A percentile compares a stretch with the other conserved stretches of the same genome.
Evolutionary conservation across 257 asterid species (phyloP).

Genomic region (Verbena officinalis): DNA sequence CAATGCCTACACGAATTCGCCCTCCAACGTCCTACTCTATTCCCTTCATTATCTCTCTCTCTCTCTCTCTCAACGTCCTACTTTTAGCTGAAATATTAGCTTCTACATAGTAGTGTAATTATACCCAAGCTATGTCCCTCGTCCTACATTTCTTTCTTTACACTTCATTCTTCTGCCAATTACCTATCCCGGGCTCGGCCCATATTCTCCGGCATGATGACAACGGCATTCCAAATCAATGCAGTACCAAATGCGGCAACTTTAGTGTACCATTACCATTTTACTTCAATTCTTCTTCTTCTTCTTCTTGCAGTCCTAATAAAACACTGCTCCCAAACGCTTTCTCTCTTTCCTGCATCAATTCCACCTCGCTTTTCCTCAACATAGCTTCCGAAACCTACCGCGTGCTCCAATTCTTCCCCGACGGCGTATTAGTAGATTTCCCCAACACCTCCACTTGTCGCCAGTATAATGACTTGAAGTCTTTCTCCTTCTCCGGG

Average conservation of each 20-base stretch:
- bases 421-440: slow-evolving; percentile 55
- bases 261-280: slow-evolving; percentile 60
- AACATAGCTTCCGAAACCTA: slow-evolving; percentile 43
- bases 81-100: background rate
- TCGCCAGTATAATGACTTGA: slow-evolving; percentile 54
- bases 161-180: slow-evolving; percentile 2
- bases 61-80: too few species aligned
- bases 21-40: background rate
- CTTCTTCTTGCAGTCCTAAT: slow-evolving; percentile 20
- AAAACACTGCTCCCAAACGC: slow-evolving; percentile 37
- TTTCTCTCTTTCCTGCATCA: slow-evolving; percentile 56
- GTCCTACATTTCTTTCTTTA: slow-evolving; percentile 26
- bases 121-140: slow-evolving; percentile 32
- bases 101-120: background rate
- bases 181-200: slow-evolving; percentile 4
- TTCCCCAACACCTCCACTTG: slow-evolving; percentile 57
- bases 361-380: slow-evolving; percentile 50
- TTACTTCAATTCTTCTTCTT: slow-evolving; percentile 34
- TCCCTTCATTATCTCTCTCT: background rate
- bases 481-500: slow-evolving; percentile 49
- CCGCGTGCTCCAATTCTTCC: slow-evolving; percentile 53
- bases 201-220: background rate
- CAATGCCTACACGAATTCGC: slow-evolving; percentile 30
- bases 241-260: slow-evolving; percentile 42
- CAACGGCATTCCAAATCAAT: slow-evolving; percentile 11